Base-by-base conservation (phyloP, 2,329 filamentous ascomycete species). In the Alternaria metachromatica region DNA sequence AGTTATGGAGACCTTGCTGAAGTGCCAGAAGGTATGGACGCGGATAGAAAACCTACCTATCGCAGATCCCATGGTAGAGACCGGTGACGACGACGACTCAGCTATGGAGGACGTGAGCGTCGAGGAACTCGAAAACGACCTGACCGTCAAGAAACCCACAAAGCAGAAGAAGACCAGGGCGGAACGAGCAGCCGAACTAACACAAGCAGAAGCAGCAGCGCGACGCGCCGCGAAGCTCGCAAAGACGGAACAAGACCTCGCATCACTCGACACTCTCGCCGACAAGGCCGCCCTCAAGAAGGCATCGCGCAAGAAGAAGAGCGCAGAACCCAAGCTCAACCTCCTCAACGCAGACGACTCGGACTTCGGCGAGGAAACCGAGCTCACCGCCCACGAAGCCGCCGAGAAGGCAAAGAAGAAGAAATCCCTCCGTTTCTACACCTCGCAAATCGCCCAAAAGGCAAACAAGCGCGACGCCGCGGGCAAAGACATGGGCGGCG, bases 391-490 rank as follows among this genome's bases (percentile, higher is more conserved):
- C 11, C 87, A 89, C 65, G 89, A 95, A 64, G 91, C 93, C 1
- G 92, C 92, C 45, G 93, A 97, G 74, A 99, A 99, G 82, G 92
- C 90, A 0, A 88, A 89, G 63, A 92, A 92, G 80, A 97, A 96
- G 86, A 97, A 96, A 85, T 93, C 89, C 68, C 87, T 99, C 62
- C 92, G 94, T 66, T 99, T 99, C 85, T 99, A 99, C 86, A 98
- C 96, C 3, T 97, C 94, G 4, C 96, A 99, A 79, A 96, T 99
- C 69, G 91, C 92, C 26, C 95, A 98, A 79, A 98, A 97, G 82
- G 89, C 93, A 60, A 97, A 93, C 83, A 94, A 93, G 78, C 92
- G 92, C 59, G 88, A 89, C 6, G 88, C 86, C 30, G 91, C 90
- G 43, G 90, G 91, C 45, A 88, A 89, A 65, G 89, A 92, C 62